Percentiles rank a stretch among this genome's conserved stretches.
These are phyloP conservation scores for Paramecium primaurelia DNA, from an alignment of 73 alveolate species.

Conservation along the genomic window DNA sequence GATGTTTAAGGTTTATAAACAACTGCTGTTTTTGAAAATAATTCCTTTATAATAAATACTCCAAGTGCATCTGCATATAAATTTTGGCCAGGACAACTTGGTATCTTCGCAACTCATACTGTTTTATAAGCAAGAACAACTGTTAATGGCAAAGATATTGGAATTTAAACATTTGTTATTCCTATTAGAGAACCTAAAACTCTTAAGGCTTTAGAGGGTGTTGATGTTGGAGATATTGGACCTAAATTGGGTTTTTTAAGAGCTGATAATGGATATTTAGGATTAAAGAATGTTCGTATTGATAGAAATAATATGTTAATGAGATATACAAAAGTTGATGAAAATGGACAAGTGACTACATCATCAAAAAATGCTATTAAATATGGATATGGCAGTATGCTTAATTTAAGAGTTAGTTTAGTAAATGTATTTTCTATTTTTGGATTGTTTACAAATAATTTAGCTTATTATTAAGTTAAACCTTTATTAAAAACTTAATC, in stretches of 20 bases:
- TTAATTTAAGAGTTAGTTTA: slow-evolving; percentile 38
- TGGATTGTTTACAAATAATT: background rate
- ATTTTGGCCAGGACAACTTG: slow-evolving; percentile 77
- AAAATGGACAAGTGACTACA: slow-evolving; percentile 67
- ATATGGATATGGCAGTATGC: slow-evolving; percentile 63
- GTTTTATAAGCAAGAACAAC: slow-evolving; percentile 66
- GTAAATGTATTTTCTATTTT: slow-evolving; percentile 10
- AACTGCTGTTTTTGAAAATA: slow-evolving; percentile 49
- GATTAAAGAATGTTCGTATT: slow-evolving; percentile 54
- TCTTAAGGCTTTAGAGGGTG: slow-evolving; percentile 51
- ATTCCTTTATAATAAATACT: slow-evolving; percentile 63
- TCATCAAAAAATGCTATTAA: slow-evolving; percentile 58
- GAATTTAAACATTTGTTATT: slow-evolving; percentile 70
- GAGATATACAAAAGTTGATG: slow-evolving; percentile 67
- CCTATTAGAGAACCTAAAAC: slow-evolving; percentile 67
- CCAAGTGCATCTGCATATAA: slow-evolving; percentile 63
- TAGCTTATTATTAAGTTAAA: slow-evolving; percentile 32
- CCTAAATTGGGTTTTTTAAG: slow-evolving; percentile 60
- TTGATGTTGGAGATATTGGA: slow-evolving; percentile 69
- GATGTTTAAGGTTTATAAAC: slow-evolving; percentile 67
- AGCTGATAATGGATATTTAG: slow-evolving; percentile 67
- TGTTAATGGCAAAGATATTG: slow-evolving; percentile 59
- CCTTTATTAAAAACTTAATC: background rate
- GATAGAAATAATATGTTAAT: slow-evolving; percentile 64
- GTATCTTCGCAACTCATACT: slow-evolving; percentile 65